Evolutionary conservation across 2,329 filamentous ascomycete genomes (phyloP).

Genomic region (Cadophora gregata): DNA sequence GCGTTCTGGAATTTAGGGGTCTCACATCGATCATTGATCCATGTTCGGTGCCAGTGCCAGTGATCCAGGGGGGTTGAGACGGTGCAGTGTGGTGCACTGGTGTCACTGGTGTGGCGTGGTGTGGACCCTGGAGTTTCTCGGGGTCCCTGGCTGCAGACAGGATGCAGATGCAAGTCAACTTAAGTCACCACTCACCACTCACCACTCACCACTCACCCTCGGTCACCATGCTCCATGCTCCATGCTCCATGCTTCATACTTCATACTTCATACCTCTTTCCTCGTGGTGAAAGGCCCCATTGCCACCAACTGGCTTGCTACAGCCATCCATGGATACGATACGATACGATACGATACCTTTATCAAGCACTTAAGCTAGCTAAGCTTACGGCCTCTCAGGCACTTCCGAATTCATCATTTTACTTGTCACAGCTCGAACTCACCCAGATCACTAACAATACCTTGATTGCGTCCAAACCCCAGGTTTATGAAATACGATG

Average conservation of each 20-base stretch:
- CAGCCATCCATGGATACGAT: too few species aligned
- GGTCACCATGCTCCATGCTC: too few species aligned
- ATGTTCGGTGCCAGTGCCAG: neutral
- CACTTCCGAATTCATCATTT: neutral
- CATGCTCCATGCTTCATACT: too few species aligned
- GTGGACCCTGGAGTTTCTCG: constrained; percentile 9
- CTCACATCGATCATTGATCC: constrained; percentile 3
- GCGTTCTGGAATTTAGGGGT: constrained; percentile 9
- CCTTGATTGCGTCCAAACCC: too few species aligned
- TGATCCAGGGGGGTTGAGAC: neutral
- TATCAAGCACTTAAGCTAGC: too few species aligned
- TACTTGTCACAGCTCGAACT: neutral
- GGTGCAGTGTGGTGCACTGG: too few species aligned
- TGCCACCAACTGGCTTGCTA: too few species aligned
- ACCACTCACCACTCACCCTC: too few species aligned
- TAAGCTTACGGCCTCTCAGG: neutral
- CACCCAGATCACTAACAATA: too few species aligned
- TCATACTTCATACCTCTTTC: too few species aligned
- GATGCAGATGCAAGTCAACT: neutral
- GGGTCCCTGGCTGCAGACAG: constrained; percentile 10
- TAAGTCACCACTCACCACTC: neutral
- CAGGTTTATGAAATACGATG: constrained; percentile 8
- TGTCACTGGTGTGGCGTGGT: neutral
- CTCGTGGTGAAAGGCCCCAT: too few species aligned
- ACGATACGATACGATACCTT: too few species aligned